Conservation (phyloP, 192 early-diverging fungal species). For the Umbelopsis sp. region DNA sequence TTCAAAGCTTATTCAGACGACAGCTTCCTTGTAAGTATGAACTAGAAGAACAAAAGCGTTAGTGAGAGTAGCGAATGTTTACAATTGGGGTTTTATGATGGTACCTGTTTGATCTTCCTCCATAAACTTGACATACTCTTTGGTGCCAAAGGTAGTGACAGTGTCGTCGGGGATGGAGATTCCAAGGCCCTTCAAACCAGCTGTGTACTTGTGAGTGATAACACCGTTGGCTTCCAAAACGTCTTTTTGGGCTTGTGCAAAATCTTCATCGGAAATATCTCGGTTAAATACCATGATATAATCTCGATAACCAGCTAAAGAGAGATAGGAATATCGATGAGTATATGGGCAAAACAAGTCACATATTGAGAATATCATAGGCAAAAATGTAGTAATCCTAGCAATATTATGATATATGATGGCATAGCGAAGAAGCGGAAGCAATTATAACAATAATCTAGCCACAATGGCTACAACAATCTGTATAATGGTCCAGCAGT, state of each 20-base stretch:
- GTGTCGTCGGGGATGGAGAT: constrained; percentile 29
- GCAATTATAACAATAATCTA: too few species aligned
- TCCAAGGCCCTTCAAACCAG: constrained; percentile 25
- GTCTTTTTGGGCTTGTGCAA: constrained; percentile 30
- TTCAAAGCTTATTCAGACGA: too few species aligned
- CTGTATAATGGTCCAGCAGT: too few species aligned
- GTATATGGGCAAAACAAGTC: background rate
- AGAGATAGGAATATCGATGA: background rate
- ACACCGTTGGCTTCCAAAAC: constrained; percentile 27
- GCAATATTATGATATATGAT: too few species aligned
- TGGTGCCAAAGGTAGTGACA: constrained; percentile 20
- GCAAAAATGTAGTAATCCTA: too few species aligned
- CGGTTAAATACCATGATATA: constrained; percentile 15
- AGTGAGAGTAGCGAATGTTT: too few species aligned
- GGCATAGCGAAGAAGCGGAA: too few species aligned
- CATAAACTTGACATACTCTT: constrained; percentile 37
- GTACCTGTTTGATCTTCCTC: constrained; percentile 35
- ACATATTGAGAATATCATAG: too few species aligned
- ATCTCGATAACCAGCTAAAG: constrained; percentile 2
- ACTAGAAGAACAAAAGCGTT: too few species aligned
- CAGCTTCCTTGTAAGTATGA: too few species aligned
- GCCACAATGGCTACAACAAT: too few species aligned
- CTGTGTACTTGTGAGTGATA: constrained; percentile 24
- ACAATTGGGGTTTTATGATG: too few species aligned
- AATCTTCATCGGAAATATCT: constrained; percentile 15